Conservation (phyloP, 2,329 filamentous ascomycete genomes). For the Sporothrix pseudoabietina region DNA sequence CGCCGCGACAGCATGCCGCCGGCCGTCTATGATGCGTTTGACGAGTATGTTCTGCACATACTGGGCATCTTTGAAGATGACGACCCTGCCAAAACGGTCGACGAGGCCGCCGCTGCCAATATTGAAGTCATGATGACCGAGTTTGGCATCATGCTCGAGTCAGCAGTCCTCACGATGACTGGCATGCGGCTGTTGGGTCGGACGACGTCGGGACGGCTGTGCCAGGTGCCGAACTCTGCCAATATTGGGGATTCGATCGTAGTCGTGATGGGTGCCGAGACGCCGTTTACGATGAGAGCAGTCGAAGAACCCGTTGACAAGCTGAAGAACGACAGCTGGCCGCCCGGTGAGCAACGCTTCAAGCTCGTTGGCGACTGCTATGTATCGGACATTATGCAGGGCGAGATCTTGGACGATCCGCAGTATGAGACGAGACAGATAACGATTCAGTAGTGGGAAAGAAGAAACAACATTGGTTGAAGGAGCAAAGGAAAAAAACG, state of each 20-base stretch:
- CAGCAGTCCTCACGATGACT: background rate
- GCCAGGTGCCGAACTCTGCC: background rate
- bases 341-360: background rate
- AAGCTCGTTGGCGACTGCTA: conserved; percentile 14
- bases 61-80: background rate
- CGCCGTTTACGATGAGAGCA: conserved; percentile 1
- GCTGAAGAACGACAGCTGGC: background rate
- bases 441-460: background rate
- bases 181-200: background rate
- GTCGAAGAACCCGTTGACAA: background rate
- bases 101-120: background rate
- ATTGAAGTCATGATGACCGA: background rate
- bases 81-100: too few species aligned
- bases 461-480: background rate
- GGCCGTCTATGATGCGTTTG: background rate
- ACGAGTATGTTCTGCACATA: conserved; percentile 10
- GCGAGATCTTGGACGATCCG: background rate
- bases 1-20: background rate
- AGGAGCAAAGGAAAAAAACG: background rate
- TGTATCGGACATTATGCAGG: conserved; percentile 15
- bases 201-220: background rate
- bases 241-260: background rate
- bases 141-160: conserved; percentile 17
- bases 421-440: conserved; percentile 1
- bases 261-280: conserved; percentile 15